Conservation (phyloP, 768 basidiomycete genomes). For the Lactarius hatsudake region DNA sequence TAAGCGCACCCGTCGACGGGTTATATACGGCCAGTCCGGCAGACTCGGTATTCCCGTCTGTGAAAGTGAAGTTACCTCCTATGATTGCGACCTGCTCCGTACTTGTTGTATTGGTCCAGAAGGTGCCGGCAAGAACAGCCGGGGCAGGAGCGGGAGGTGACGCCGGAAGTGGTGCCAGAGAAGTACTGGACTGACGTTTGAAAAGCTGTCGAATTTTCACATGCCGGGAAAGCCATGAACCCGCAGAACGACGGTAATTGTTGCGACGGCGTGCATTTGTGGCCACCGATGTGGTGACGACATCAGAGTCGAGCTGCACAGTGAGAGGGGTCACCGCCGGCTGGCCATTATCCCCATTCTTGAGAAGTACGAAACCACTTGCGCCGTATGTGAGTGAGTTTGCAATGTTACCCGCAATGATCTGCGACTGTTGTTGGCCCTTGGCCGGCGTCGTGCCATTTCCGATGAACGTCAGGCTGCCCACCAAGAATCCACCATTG, state of each 20-base stretch:
- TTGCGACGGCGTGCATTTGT: conserved; percentile 40
- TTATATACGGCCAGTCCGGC: conserved; percentile 75
- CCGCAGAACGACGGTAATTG: conserved; percentile 37
- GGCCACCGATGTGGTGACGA: conserved; percentile 35
- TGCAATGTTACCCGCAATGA: conserved; percentile 65
- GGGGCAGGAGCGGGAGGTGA: conserved; percentile 61
- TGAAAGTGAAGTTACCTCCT: conserved; percentile 86
- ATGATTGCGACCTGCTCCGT: conserved; percentile 68
- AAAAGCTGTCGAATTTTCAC: conserved; percentile 45
- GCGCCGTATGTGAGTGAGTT: conserved; percentile 65
- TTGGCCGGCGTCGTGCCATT: conserved; percentile 55
- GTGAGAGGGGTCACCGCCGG: conserved; percentile 62
- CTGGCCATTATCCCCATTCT: conserved; percentile 53
- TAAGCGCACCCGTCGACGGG: conserved; percentile 44
- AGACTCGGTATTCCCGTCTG: conserved; percentile 37
- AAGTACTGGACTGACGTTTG: conserved; percentile 49
- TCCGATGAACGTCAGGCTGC: conserved; percentile 64
- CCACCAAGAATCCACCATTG: conserved; percentile 69
- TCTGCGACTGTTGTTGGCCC: conserved; percentile 45
- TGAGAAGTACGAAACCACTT: conserved; percentile 73
- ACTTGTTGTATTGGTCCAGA: conserved; percentile 82
- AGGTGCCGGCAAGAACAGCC: conserved; percentile 79
- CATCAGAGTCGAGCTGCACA: conserved; percentile 48
- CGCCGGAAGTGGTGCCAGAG: conserved; percentile 53
- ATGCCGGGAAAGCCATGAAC: conserved; percentile 48